Base-by-base conservation (phyloP, 768 basidiomycete genomes). In the Gautieria morchelliformis region DNA sequence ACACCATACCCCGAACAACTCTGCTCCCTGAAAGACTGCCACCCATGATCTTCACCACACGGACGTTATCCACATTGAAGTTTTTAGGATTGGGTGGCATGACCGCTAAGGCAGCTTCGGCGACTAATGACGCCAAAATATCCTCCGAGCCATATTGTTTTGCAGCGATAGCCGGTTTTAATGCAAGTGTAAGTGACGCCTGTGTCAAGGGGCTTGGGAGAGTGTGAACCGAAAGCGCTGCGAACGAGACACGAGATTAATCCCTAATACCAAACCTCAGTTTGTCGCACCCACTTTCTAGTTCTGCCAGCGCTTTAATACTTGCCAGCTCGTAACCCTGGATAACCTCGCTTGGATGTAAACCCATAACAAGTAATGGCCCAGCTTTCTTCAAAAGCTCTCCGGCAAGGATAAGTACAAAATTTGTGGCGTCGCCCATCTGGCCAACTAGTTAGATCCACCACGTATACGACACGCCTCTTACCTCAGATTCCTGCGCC, bases 31-130 rank as follows among this genome's bases (percentile, higher is more conserved):
- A 70, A n/a, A 99, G 72, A 64, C 80, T 88, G 33, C 96, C 91
- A 56, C 96, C 96, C 83, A 99, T 87, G 60, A 99, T 97, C 74
- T 98, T 99, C 65, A 99, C 96, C 24, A 99, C 95, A 10, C 96
- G 84, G 0, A 99, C 90, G 64, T 93, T 94, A 71, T 99, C 96
- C 30, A 98, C 93, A 71, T 96, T 97, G 81, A 98, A 99, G 70
- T 91, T 85, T 67, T 87, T 86, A 8, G 83, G 82, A 67, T 89
- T 90, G 1, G 77, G 68, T 4, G 93, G 91, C 93, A 98, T 96
- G 63, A 97, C 87, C 2, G 85, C 80, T 24, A 98, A 72, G 0
- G 93, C 89, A 1, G 96, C 96, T 65, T 98, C 94, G 9, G 95
- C 89, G 5, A 97, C 94, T 9, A 98, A 80, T 1, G 75, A 69